Conservation (phyloP, 129 eudicot genomes). For the Centaurea solstitialis region DNA sequence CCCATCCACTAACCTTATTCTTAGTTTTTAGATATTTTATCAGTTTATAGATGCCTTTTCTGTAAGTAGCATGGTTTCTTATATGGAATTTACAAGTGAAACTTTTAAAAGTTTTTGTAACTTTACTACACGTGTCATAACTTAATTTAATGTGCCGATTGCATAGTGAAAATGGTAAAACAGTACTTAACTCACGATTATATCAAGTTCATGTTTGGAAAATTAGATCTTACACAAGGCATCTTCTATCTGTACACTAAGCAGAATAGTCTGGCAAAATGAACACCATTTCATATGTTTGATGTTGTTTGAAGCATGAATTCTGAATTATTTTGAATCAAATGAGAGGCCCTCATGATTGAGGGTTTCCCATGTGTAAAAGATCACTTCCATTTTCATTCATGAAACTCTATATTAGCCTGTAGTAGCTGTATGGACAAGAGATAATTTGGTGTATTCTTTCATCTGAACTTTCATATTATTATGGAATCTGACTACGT, state of each 20-base stretch:
- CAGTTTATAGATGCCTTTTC: not conserved
- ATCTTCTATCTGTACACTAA: not conserved
- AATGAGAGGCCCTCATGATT: not conserved
- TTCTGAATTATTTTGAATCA: not conserved
- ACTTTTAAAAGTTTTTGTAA: not conserved
- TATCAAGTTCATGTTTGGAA: not conserved
- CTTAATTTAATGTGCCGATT: not conserved
- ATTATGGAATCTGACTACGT: not conserved
- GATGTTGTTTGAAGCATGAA: not conserved
- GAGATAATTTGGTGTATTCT: not conserved
- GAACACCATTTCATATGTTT: not conserved
- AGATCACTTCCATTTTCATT: not conserved
- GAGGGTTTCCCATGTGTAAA: not conserved
- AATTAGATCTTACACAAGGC: not conserved
- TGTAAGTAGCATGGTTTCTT: not conserved
- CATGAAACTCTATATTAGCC: not conserved
- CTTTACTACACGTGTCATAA: not conserved
- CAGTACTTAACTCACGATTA: not conserved
- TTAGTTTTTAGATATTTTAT: not conserved
- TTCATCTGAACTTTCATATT: not conserved
- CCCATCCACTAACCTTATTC: not conserved
- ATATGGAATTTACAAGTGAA: not conserved
- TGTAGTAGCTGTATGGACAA: not conserved
- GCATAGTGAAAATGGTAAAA: not conserved
- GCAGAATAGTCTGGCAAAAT: not conserved